Conservation (phyloP, 2,329 filamentous ascomycete species). For the Arthrobotrys iridis region DNA sequence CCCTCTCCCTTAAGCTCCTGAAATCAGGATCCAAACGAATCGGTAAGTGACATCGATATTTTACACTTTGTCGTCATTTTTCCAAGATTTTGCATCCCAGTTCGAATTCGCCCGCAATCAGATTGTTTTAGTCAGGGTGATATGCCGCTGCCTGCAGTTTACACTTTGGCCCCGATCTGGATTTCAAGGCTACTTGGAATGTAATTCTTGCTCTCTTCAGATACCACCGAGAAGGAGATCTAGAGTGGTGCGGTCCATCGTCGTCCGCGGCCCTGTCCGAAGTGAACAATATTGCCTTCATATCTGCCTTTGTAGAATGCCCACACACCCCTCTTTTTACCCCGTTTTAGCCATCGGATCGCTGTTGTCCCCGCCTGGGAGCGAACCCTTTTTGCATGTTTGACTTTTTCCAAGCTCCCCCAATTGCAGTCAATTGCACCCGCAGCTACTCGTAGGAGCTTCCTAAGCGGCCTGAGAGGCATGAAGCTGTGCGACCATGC, state of each 20-base stretch:
- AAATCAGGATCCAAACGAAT: background rate
- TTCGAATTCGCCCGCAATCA: conserved; percentile 4
- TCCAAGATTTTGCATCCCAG: conserved; percentile 11
- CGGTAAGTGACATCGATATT: conserved; percentile 8
- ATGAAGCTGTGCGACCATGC: conserved; percentile 50
- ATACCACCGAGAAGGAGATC: conserved; percentile 29
- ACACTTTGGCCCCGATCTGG: background rate
- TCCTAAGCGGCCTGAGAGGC: conserved; percentile 9
- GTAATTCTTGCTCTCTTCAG: conserved; percentile 16
- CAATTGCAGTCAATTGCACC: background rate
- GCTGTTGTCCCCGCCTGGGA: conserved; percentile 36
- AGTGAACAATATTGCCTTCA: background rate
- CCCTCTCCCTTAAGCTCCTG: background rate
- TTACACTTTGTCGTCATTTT: conserved; percentile 20
- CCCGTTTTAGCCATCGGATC: conserved; percentile 51
- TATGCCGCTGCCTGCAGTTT: conserved; percentile 21
- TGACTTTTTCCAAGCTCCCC: background rate
- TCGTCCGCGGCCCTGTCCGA: no score
- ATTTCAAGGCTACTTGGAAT: conserved; percentile 37
- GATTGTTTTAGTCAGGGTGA: conserved; percentile 14
- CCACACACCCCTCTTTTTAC: conserved; percentile 45
- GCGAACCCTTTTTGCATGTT: conserved; percentile 17
- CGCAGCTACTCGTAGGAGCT: background rate
- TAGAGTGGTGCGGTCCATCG: conserved; percentile 4
- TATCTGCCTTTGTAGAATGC: conserved; percentile 12